Evolutionary conservation across 2,329 filamentous ascomycete genomes (phyloP), one percentile per base, ranked within the genome.

Genomic region (Conoideocrella luteorostrata): DNA sequence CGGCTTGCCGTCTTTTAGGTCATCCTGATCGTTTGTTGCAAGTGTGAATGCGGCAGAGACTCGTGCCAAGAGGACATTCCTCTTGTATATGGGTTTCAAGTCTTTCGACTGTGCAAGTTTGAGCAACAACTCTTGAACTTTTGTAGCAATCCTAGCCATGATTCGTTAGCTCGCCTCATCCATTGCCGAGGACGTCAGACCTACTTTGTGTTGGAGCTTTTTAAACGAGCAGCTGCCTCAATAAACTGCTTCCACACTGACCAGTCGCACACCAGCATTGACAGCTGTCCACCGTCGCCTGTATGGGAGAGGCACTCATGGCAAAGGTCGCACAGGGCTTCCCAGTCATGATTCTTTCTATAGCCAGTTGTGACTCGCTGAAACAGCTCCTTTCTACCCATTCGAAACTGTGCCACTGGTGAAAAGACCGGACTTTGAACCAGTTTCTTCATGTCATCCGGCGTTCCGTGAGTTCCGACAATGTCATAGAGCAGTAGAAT

Each of bases 401-500:
- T 55, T 15, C 57, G 61, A 35, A 77, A 68, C 49, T 75, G 70
- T 17, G 55, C 54, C 3, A 70, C 52, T 0, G 71, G 71, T 1
- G 66, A 66, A 7, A 73, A 64, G 0, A 63, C 50, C 0, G 65
- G 57, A 34, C 69, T 68, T 3, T 53, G 45, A 0, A 70, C 53
- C 7, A 68, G 58, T 29, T 66, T 66, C 2, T 64, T 47, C 45
- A 66, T 68, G 34, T 73, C 71, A 0, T 64, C 64, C 1, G 57
- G 53, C 1, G 62, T 63, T 1, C 68, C 71, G 9, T 74, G 69
- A 4, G 61, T 62, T 23, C 67, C 63, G 1, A 73, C 54, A 18
- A 77, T 63, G 1, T 69, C 63, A 47, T 74, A 77, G 15, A 74
- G 65, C 2, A 77, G 62, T 0, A 72, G 59, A 3, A 73, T 64